Percentiles rank a stretch among this genome's conserved stretches.
Evolutionary conservation across 78 protist genomes (phyloP).

Genomic region (Abeoforma whisleri): DNA sequence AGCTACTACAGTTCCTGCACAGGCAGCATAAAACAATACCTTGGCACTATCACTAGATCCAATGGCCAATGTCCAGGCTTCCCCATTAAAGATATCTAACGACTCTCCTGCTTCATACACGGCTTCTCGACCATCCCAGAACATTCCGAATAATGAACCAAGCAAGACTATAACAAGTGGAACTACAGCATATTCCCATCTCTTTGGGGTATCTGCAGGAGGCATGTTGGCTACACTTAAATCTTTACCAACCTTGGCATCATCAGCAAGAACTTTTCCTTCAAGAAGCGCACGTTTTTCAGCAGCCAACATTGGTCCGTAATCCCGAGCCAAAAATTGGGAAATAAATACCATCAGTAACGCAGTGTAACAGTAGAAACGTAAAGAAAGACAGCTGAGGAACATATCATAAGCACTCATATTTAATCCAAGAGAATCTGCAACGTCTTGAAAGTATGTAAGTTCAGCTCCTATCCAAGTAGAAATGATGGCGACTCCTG

Average conservation of each 20-base stretch:
- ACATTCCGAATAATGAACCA: neutral
- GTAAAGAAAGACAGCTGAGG: neutral
- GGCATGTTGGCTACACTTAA: neutral
- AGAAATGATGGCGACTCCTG: slow-evolving; percentile 23
- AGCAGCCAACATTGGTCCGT: slow-evolving; percentile 27
- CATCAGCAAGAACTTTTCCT: slow-evolving; percentile 6
- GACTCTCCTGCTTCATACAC: neutral
- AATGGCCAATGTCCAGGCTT: neutral
- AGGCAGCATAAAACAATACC: neutral
- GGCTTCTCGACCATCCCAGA: neutral
- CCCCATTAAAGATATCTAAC: neutral
- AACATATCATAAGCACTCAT: slow-evolving; percentile 4
- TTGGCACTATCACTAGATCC: neutral
- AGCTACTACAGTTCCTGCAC: neutral
- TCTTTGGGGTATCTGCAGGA: neutral
- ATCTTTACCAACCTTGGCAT: slow-evolving; percentile 3
- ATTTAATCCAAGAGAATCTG: neutral
- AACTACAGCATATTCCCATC: slow-evolving; percentile 7
- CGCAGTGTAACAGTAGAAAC: neutral
- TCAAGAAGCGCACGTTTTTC: neutral
- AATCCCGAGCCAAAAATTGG: slow-evolving; percentile 1
- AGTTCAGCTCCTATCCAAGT: slow-evolving; percentile 45
- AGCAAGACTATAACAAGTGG: neutral
- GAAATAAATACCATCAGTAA: neutral
- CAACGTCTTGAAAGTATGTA: slow-evolving; percentile 6